Evolutionary conservation across 495 filamentous ascomycete species (phyloP), one percentile per base, ranked within the genome.

Genomic region (Podospora pseudocomata): DNA sequence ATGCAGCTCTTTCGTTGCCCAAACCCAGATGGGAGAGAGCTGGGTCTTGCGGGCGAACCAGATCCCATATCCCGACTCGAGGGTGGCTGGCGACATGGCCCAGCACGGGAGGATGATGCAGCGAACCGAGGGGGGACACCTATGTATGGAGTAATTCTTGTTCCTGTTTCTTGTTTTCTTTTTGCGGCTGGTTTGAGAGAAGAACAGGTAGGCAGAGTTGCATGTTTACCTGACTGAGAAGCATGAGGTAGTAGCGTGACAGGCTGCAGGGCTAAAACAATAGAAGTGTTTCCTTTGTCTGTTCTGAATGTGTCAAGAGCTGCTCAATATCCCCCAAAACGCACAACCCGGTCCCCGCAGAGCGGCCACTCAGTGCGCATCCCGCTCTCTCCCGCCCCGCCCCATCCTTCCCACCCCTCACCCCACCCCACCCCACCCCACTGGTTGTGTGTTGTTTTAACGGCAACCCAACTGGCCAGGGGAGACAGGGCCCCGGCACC

Each of bases 301-400:
- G 7, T 23, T 23, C 23, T 23, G 23, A 32, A 7, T 16, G 15
- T 49, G 39, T 49, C 39, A 49, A 49, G 39, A 49, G 39, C 9
- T 49, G 30, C 4, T 23, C 23, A 7, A 32, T 32, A 32, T 32
- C 3, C 30, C 30, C 30, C 30, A 32, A 32, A 32, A 32, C 7
- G 4, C 39, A 13, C 9, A 49, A 49, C 13, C 39, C 39, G 39
- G 9, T 11, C 39, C 39, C 39, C 39, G 39, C 39, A 49, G 39
- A 11, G 39, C 39, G 39, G 39, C 39, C 39, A 49, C 39, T 49
- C 39, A 49, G 39, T 49, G 55, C 23, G 55, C 55, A 58, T 58
- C 55, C 55, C 55, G 55, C 55, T 58, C 55, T 49, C 39, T 58
- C 55, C 55, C 55, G 55, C 55, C 55, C 55, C 55, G 55, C 55